Evolutionary conservation across 2,329 filamentous ascomycete genomes (phyloP), one percentile per base, ranked within the genome.

Genomic region (Ophiocordyceps polyrhachis-furcata): DNA sequence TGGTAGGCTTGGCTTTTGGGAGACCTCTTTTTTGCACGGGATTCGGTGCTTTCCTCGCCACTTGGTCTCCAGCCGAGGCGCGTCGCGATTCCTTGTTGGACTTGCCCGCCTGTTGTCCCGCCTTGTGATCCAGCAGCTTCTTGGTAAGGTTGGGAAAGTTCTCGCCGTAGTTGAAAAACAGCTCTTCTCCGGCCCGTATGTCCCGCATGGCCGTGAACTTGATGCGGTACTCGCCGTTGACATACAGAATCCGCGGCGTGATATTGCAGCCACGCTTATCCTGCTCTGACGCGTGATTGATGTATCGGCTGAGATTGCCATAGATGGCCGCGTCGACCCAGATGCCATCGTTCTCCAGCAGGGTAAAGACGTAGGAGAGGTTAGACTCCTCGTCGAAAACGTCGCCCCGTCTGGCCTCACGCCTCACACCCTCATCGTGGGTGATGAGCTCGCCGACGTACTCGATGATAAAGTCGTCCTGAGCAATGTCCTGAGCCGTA

Each of bases 81-180:
- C 48, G 51, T 12, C 47, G 47, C 4, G 49, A 46, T 19, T 47
- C 43, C 43, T 53, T 56, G 31, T 53, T 56, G 31, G 43, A 25
- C 50, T 55, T 58, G 13, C 43, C 43, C 41, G 57, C 48, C 46
- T 59, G 58, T 42, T 51, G 53, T 48, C 56, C 57, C 40, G 58
- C 58, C 51, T 62, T 62, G 49, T 59, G 53, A 48, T 64, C 61
- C 44, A 64, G 55, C 41, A 64, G 52, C 50, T 64, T 64, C 56
- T 64, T 62, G 6, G 61, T 76, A 46, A 79, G 57, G 47, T 79
- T 77, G 13, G 74, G 73, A 52, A 81, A 80, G 49, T 78, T 74
- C 53, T 79, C 72, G 40, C 81, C 81, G 52, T 93, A 91, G 55
- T 89, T 75, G 59, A 89, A 93, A 56, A 86, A 82, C 1, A 93